Evolutionary conservation across 2,329 filamentous ascomycete genomes (phyloP).

Genomic region (Cercospora sp.): DNA sequence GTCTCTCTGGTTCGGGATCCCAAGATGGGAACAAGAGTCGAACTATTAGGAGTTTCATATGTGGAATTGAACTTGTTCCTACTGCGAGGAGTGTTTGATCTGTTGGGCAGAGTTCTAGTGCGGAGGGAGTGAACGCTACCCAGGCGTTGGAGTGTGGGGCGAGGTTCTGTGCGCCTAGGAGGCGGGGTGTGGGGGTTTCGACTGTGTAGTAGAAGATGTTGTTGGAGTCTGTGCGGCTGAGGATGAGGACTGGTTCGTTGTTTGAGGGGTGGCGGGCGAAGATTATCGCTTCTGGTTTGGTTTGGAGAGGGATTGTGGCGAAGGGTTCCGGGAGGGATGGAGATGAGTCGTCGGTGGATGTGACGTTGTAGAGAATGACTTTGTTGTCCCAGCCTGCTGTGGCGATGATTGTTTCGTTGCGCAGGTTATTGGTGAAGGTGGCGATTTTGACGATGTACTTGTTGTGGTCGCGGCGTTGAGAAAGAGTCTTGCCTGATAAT

Average conservation of each 20-base stretch:
- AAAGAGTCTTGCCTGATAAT: constrained; percentile 43
- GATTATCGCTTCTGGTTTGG: constrained; percentile 59
- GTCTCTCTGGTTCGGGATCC: constrained; percentile 20
- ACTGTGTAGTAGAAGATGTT: constrained; percentile 58
- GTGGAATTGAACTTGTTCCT: constrained; percentile 60
- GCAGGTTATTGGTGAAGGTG: constrained; percentile 33
- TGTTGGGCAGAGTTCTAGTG: constrained; percentile 56
- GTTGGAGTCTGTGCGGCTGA: constrained; percentile 59
- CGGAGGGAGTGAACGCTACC: constrained; percentile 62
- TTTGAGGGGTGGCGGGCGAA: constrained; percentile 55
- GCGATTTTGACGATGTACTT: constrained; percentile 60
- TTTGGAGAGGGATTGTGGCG: constrained; percentile 47
- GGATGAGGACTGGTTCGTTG: constrained; percentile 50
- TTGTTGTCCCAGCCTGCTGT: constrained; percentile 64
- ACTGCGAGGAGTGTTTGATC: constrained; percentile 58
- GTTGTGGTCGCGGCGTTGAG: constrained; percentile 56
- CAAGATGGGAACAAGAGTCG: constrained; percentile 54
- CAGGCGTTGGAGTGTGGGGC: constrained; percentile 64
- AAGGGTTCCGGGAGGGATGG: constrained; percentile 42
- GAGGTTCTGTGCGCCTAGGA: constrained; percentile 60
- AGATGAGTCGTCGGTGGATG: constrained; percentile 11
- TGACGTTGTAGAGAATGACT: constrained; percentile 51
- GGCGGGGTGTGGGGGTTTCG: constrained; percentile 37
- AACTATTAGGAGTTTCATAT: constrained; percentile 63
- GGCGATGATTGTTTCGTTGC: constrained; percentile 46